These are phyloP conservation scores for Cutaneotrichosporon cavernicola DNA, from an alignment of 1,284 basidiomycete genomes.

Conservation along the genomic window DNA sequence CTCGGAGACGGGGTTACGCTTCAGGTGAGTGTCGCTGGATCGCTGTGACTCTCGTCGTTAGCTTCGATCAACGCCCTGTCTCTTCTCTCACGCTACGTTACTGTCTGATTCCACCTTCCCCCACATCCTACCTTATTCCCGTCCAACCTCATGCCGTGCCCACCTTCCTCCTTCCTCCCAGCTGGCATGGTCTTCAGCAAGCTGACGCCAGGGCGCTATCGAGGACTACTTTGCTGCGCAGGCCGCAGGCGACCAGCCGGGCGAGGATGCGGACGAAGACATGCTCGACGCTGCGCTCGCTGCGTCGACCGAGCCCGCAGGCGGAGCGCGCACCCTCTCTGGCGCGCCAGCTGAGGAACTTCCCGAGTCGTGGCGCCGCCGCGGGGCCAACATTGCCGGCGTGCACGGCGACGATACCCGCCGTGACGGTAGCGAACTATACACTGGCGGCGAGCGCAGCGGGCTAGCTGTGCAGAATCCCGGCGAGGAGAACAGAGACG, in stretches of 20 bases:
- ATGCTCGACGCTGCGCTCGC: constrained; percentile 28
- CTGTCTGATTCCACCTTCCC: background rate
- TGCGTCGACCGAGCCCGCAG: constrained; percentile 10
- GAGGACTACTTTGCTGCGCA: constrained; percentile 50
- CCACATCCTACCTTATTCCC: background rate
- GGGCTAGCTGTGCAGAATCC: constrained; percentile 90
- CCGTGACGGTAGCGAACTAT: constrained; percentile 55
- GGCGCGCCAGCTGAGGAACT: constrained; percentile 36
- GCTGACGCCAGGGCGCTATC: constrained; percentile 42
- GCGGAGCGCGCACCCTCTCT: constrained; percentile 35
- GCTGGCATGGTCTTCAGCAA: background rate
- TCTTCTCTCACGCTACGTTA: background rate
- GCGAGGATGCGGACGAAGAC: constrained; percentile 31
- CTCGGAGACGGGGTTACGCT: constrained; percentile 45
- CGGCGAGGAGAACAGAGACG: constrained; percentile 49
- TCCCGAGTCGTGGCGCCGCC: constrained; percentile 41
- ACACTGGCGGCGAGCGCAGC: constrained; percentile 81
- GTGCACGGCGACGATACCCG: constrained; percentile 26
- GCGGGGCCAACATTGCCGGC: constrained; percentile 1
- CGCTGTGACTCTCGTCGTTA: too few species aligned
- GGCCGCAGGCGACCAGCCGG: constrained; percentile 25
- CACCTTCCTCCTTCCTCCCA: background rate
- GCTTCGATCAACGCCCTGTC: too few species aligned
- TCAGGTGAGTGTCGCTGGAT: constrained; percentile 34
- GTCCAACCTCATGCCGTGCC: background rate